phyloP scores from a whole-genome alignment of 192 early-diverging fungal genomes.

The Lobosporangium transversale region DNA sequence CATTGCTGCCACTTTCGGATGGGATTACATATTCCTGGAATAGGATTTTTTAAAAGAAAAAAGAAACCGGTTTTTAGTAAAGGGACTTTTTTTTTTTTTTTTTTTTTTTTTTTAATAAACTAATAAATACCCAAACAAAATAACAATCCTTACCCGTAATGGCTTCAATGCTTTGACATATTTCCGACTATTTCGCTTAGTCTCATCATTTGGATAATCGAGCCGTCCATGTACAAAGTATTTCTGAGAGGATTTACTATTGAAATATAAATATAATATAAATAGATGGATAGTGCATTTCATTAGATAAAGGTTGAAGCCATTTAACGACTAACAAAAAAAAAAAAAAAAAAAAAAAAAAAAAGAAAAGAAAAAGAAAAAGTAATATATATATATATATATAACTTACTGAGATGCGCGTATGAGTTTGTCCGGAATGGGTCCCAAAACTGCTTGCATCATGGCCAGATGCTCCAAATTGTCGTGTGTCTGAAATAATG shows the following conservation, averaged over 20 bases:
- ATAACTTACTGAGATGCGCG: constrained; percentile 54
- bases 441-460: constrained; percentile 93
- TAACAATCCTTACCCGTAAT: constrained; percentile 58
- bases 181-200: constrained; percentile 63
- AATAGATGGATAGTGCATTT: no score
- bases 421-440: constrained; percentile 74
- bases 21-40: constrained; percentile 37
- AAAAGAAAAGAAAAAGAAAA: neutral
- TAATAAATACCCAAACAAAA: neutral
- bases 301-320: no score
- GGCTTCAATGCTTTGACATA: constrained; percentile 68
- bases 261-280: no score
- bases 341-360: constrained; percentile 2
- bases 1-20: constrained; percentile 52
- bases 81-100: no score
- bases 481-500: constrained; percentile 97
- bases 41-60: neutral
- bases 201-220: constrained; percentile 66
- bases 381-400: no score
- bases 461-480: constrained; percentile 96
- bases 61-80: no score
- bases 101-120: neutral
- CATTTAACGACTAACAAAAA: no score
- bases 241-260: constrained; percentile 54
- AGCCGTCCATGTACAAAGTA: constrained; percentile 62